Evolutionary conservation across 2,329 filamentous ascomycete species (phyloP).

Genomic region (Esteya vermicola): DNA sequence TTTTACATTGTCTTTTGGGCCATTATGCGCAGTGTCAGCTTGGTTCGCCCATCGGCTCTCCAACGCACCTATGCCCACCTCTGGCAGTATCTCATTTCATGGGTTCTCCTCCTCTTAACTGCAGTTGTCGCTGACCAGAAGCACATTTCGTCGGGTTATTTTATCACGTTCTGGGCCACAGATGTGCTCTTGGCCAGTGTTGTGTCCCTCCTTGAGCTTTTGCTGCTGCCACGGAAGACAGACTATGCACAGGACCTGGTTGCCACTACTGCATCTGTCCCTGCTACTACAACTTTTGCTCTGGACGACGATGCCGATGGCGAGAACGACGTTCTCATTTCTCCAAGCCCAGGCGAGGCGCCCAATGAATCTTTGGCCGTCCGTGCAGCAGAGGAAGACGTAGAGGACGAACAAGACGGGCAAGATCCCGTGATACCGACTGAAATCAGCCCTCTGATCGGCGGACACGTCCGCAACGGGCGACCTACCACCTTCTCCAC

Average conservation of each 20-base stretch:
- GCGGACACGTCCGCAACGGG: slow-evolving; percentile 10
- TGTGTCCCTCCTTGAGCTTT: slow-evolving; percentile 67
- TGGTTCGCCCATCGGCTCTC: slow-evolving; percentile 70
- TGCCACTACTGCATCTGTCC: too few species aligned
- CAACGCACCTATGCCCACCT: slow-evolving; percentile 68
- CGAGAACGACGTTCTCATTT: slow-evolving; percentile 23
- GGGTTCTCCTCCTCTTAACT: slow-evolving; percentile 55
- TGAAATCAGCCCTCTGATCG: slow-evolving; percentile 38
- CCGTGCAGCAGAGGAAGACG: background rate
- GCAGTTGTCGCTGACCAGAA: slow-evolving; percentile 66
- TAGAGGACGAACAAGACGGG: background rate
- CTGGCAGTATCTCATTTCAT: slow-evolving; percentile 70
- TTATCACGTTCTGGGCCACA: slow-evolving; percentile 66
- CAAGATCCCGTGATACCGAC: too few species aligned
- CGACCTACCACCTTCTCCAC: slow-evolving; percentile 37
- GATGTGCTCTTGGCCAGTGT: slow-evolving; percentile 60
- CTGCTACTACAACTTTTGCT: too few species aligned
- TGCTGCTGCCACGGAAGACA: slow-evolving; percentile 58
- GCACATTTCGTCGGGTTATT: slow-evolving; percentile 63
- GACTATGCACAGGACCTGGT: slow-evolving; percentile 52
- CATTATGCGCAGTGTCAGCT: slow-evolving; percentile 62
- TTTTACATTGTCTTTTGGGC: slow-evolving; percentile 79
- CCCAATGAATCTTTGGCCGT: background rate
- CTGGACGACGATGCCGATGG: slow-evolving; percentile 17
- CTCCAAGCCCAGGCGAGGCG: slow-evolving; percentile 23